These are phyloP conservation scores for Phytopythium oedochilum DNA, from an alignment of 352 stramenopile species.

Conservation along the genomic window DNA sequence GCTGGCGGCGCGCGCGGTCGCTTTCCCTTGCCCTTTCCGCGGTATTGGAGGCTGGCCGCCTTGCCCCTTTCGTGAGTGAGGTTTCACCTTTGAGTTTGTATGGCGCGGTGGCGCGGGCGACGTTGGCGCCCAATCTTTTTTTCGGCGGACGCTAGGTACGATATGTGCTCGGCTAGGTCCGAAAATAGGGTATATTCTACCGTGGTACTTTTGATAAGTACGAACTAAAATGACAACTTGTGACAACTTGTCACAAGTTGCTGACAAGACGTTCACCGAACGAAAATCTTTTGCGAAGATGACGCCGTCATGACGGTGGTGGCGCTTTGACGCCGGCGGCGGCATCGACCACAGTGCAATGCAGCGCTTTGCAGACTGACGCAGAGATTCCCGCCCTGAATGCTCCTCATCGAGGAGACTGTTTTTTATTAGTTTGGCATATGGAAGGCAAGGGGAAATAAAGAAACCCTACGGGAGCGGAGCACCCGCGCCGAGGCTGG, in stretches of 20 bases:
- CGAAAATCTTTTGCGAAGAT: too few relatives aligned
- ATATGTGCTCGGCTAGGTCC: slow-evolving; percentile 19
- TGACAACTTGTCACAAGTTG: too few relatives aligned
- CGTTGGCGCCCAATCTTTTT: slow-evolving; percentile 17
- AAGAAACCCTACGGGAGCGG: slow-evolving; percentile 2
- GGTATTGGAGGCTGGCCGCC: background rate
- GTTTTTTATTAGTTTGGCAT: slow-evolving; percentile 1
- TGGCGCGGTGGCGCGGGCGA: background rate
- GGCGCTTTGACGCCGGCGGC: too few relatives aligned
- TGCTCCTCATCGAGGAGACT: background rate
- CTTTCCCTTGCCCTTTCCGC: background rate
- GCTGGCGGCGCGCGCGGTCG: background rate
- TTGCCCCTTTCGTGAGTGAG: slow-evolving; percentile 11
- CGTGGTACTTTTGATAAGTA: background rate
- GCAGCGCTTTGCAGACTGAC: too few relatives aligned
- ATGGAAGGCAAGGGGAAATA: background rate
- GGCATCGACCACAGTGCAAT: too few relatives aligned
- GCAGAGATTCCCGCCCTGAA: background rate
- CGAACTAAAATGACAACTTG: too few relatives aligned
- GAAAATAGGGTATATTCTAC: slow-evolving; percentile 4
- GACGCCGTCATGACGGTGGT: too few relatives aligned
- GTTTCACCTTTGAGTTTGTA: slow-evolving; percentile 4
- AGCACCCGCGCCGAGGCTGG: too few relatives aligned
- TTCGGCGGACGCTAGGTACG: background rate
- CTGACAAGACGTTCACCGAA: too few relatives aligned